phyloP scores from a whole-genome alignment of 345 rosid species.

The Streptanthus diversifolius region DNA sequence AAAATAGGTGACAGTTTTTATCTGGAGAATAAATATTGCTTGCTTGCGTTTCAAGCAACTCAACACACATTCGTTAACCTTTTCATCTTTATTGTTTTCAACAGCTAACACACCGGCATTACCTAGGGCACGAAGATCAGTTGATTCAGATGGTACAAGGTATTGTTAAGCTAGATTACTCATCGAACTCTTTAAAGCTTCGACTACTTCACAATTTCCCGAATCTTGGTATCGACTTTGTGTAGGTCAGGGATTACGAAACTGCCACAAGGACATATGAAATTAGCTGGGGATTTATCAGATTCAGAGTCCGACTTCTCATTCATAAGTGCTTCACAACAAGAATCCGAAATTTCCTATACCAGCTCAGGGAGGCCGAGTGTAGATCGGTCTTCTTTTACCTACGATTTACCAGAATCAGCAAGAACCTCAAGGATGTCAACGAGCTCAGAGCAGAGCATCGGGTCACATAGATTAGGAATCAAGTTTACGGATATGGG shows the following conservation, averaged over 20 bases:
- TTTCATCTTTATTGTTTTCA: not conserved
- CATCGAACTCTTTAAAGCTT: not conserved
- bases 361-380: conserved; percentile 79
- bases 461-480: conserved; percentile 51
- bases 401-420: conserved; percentile 46
- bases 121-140: conserved; percentile 41
- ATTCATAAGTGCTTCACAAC: conserved; percentile 39
- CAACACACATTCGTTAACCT: not conserved
- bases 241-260: conserved; percentile 50
- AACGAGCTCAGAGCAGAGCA: conserved; percentile 56
- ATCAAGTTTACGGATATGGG: conserved; percentile 41
- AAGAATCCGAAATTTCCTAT: conserved; percentile 61
- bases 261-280: conserved; percentile 39
- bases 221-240: conserved; percentile 2
- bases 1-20: conserved; percentile 41
- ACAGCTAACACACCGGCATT: conserved; percentile 37
- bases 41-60: conserved; percentile 8
- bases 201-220: not conserved
- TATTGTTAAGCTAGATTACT: not conserved
- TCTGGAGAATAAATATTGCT: not conserved
- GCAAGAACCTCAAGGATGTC: conserved; percentile 48
- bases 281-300: conserved; percentile 39
- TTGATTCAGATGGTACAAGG: conserved; percentile 35
- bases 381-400: conserved; percentile 51
- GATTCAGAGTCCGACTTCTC: conserved; percentile 73